Conservation (phyloP, 352 stramenopile genomes). For the Phytophthora citrophthora region DNA sequence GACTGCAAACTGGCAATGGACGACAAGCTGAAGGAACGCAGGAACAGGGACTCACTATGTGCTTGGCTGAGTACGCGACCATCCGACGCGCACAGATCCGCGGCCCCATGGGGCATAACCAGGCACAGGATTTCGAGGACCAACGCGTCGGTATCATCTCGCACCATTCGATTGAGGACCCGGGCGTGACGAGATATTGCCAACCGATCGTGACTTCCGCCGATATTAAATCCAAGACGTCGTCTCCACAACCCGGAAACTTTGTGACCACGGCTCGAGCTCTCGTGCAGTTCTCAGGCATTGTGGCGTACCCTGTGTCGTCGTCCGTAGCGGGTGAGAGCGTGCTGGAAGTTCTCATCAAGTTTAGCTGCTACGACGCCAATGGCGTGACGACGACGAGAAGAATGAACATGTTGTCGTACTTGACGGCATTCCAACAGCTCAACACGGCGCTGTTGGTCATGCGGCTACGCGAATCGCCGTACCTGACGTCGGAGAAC, state of each 20-base stretch:
- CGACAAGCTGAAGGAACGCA: slow-evolving; percentile 14
- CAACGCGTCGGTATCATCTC: slow-evolving; percentile 71
- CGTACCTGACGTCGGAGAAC: slow-evolving; percentile 55
- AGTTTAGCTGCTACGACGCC: slow-evolving; percentile 66
- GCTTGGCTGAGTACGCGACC: slow-evolving; percentile 69
- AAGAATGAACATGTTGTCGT: slow-evolving; percentile 59
- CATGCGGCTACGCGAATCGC: slow-evolving; percentile 64
- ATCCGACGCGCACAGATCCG: slow-evolving; percentile 53
- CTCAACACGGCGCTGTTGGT: slow-evolving; percentile 63
- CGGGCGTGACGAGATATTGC: slow-evolving; percentile 61
- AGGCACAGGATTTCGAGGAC: slow-evolving; percentile 46
- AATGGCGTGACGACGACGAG: slow-evolving; percentile 44
- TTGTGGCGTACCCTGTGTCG: slow-evolving; percentile 68
- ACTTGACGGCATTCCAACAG: slow-evolving; percentile 53
- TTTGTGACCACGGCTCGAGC: slow-evolving; percentile 50
- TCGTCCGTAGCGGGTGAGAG: slow-evolving; percentile 41
- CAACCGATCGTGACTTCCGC: slow-evolving; percentile 53
- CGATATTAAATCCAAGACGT: slow-evolving; percentile 14
- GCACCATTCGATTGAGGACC: slow-evolving; percentile 73
- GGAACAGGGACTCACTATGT: slow-evolving; percentile 52
- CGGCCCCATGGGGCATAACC: slow-evolving; percentile 33
- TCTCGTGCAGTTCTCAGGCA: slow-evolving; percentile 65
- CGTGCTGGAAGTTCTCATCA: slow-evolving; percentile 68
- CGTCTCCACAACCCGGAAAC: slow-evolving; percentile 13
- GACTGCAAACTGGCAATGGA: slow-evolving; percentile 11